A percentile compares a stretch with the other conserved stretches of the same genome.
Conservation (phyloP, 2,329 filamentous ascomycete genomes). For the Colletotrichum simmondsii region DNA sequence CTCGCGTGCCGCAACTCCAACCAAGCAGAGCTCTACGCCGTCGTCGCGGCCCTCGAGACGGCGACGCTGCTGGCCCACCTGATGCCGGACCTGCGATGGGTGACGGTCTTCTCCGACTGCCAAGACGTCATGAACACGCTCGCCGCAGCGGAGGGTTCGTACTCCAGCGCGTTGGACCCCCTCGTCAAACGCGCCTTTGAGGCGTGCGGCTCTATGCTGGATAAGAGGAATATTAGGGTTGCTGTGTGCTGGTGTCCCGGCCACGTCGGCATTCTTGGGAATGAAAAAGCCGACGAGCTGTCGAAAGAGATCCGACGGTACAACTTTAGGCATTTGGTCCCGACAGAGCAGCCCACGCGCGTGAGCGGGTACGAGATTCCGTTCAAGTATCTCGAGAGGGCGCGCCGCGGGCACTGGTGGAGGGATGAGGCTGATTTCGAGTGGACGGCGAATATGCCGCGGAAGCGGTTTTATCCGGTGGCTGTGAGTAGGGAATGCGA, state of each 20-base stretch:
- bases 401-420: neutral
- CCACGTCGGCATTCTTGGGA: conserved; percentile 14
- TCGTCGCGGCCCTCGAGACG: conserved; percentile 10
- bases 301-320: neutral
- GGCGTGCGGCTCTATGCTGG: neutral
- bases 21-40: conserved; percentile 5
- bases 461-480: too few species aligned
- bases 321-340: neutral
- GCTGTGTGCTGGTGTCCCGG: conserved; percentile 17
- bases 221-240: neutral
- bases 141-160: neutral
- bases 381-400: neutral
- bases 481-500: too few species aligned
- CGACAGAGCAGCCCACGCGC: neutral
- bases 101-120: conserved; percentile 18
- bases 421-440: neutral
- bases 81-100: neutral
- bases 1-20: neutral
- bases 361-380: conserved; percentile 2
- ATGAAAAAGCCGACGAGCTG: conserved; percentile 1
- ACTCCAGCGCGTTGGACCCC: neutral
- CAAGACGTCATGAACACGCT: conserved; percentile 1
- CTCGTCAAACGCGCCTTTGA: conserved; percentile 13
- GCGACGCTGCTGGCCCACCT: neutral
- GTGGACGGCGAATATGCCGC: neutral